These are phyloP conservation scores for Penicillium cinerascens DNA, from an alignment of 495 filamentous ascomycete genomes.

Conservation along the genomic window DNA sequence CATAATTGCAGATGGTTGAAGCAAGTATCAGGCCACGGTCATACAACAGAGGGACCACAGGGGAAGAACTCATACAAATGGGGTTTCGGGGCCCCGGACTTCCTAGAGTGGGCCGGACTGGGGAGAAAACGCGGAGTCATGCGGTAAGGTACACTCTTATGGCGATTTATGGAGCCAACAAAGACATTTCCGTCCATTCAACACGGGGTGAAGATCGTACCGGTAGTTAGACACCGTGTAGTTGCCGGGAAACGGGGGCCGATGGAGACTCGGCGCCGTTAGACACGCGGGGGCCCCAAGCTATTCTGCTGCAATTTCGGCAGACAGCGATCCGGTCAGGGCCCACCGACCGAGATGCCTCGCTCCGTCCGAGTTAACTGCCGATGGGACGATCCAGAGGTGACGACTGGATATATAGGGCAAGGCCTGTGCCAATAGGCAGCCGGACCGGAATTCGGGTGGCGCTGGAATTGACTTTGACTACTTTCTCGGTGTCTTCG, in stretches of 20 bases:
- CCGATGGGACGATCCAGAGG: slow-evolving; percentile 10
- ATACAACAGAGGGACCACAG: not conserved
- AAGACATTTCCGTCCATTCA: not conserved
- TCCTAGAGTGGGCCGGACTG: no score
- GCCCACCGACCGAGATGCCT: not conserved
- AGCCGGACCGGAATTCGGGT: slow-evolving; percentile 13
- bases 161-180: not conserved
- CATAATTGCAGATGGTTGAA: slow-evolving; percentile 5
- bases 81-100: not conserved
- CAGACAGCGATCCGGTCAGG: not conserved
- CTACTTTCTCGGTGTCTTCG: not conserved
- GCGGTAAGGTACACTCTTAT: not conserved
- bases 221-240: slow-evolving; percentile 2
- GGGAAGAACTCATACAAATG: not conserved
- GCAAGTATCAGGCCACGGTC: not conserved
- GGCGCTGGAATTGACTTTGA: slow-evolving; percentile 3
- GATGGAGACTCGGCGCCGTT: not conserved
- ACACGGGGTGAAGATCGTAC: not conserved
- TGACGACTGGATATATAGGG: slow-evolving; percentile 1
- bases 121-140: not conserved
- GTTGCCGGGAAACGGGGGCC: slow-evolving; percentile 2
- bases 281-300: not conserved
- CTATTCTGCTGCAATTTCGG: not conserved
- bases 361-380: slow-evolving; percentile 10
- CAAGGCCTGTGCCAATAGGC: not conserved